A percentile compares a stretch with the other conserved stretches of the same genome.
Evolutionary conservation across 164 flowering plant genomes (phyloP).

Genomic region (Kingdonia uniflora): DNA sequence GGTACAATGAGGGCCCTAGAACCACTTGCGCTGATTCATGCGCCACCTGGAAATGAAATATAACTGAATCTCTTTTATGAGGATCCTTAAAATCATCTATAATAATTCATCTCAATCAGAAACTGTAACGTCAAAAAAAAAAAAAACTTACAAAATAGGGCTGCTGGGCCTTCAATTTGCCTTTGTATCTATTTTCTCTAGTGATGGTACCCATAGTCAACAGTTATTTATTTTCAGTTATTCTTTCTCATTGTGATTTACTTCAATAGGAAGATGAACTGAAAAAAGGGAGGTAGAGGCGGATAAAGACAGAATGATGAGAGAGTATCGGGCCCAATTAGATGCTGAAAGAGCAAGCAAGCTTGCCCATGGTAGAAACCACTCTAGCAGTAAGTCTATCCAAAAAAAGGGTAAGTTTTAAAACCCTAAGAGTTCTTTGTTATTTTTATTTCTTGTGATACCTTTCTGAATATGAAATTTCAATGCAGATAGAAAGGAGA

Average conservation of each 20-base stretch:
- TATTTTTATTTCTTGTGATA: background rate
- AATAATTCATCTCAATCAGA: too few species aligned
- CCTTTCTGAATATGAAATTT: background rate
- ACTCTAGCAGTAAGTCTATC: slow-evolving; percentile 46
- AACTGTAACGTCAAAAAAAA: too few species aligned
- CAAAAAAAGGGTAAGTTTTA: slow-evolving; percentile 49
- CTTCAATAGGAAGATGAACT: slow-evolving; percentile 74
- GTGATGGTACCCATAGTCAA: too few species aligned
- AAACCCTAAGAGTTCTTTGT: background rate
- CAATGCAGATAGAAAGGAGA: slow-evolving; percentile 68
- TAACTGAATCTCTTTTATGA: too few species aligned
- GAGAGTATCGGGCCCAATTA: slow-evolving; percentile 90
- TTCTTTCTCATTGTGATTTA: background rate
- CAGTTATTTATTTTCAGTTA: background rate
- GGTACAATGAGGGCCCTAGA: too few species aligned
- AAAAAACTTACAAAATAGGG: too few species aligned
- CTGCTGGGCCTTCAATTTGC: too few species aligned
- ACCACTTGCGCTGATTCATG: too few species aligned
- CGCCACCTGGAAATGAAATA: too few species aligned
- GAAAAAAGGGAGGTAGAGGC: slow-evolving; percentile 81
- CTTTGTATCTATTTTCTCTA: too few species aligned
- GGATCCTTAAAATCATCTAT: too few species aligned
- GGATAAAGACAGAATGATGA: slow-evolving; percentile 91
- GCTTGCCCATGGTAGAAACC: slow-evolving; percentile 82
- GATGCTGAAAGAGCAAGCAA: slow-evolving; percentile 96